These are phyloP conservation scores for Coemansia sp. DNA, from an alignment of 192 early-diverging fungal genomes.

Conservation along the genomic window DNA sequence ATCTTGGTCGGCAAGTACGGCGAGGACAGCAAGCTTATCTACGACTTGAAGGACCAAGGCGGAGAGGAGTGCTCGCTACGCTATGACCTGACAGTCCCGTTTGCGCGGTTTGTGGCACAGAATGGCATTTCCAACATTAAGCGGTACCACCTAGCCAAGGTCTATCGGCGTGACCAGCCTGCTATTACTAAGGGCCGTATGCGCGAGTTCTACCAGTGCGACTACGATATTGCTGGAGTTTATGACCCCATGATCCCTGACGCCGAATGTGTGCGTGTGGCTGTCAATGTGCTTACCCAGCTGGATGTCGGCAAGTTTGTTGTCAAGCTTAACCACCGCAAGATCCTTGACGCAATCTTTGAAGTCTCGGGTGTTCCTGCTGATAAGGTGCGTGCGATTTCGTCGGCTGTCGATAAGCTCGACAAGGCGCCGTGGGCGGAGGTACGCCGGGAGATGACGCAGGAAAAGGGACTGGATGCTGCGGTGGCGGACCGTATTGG, in stretches of 20 bases:
- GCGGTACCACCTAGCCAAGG: constrained; percentile 98
- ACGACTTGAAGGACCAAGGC: constrained; percentile 96
- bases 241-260: constrained; percentile 99
- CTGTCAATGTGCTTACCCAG: constrained; percentile 76
- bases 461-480: constrained; percentile 85
- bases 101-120: constrained; percentile 95
- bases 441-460: constrained; percentile 91
- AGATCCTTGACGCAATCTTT: constrained; percentile 97
- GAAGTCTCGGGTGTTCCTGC: constrained; percentile 92
- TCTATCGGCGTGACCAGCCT: constrained; percentile 97
- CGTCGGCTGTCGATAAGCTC: constrained; percentile 97
- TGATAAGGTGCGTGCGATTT: constrained; percentile 88
- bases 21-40: constrained; percentile 98
- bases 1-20: constrained; percentile 56
- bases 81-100: constrained; percentile 98
- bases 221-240: constrained; percentile 95
- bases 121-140: constrained; percentile 88
- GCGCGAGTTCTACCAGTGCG: constrained; percentile 99
- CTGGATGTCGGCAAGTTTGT: constrained; percentile 89
- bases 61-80: constrained; percentile 94
- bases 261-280: constrained; percentile 82
- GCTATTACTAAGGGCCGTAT: constrained; percentile 98
- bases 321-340: constrained; percentile 97
- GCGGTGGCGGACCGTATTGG: constrained; percentile 91
- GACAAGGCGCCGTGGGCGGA: constrained; percentile 97